Conservation (phyloP, 345 rosid species). For the Excoecaria agallocha region DNA sequence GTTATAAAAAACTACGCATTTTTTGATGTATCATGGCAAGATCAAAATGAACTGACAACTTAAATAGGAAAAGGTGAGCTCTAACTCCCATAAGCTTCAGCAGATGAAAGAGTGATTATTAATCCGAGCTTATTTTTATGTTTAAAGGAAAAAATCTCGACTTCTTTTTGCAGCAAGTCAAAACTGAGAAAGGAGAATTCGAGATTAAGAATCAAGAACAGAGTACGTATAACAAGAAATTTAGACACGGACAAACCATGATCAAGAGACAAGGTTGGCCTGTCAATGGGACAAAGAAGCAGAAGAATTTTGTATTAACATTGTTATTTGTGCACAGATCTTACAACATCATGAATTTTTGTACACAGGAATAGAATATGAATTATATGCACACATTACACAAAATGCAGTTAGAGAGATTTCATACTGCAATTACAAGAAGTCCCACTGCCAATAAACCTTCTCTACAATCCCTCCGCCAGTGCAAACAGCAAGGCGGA, state of each 20-base stretch:
- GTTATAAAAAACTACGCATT: too few species aligned
- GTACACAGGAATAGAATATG: slow-evolving; percentile 27
- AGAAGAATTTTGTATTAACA: slow-evolving; percentile 8
- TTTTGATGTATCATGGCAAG: too few species aligned
- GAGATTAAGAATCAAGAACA: too few species aligned
- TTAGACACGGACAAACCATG: neutral
- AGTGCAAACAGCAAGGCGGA: slow-evolving; percentile 78
- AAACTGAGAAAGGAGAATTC: too few species aligned
- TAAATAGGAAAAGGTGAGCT: too few species aligned
- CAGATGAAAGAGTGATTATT: too few species aligned
- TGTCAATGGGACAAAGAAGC: neutral
- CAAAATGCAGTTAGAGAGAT: slow-evolving; percentile 15
- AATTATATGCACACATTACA: slow-evolving; percentile 36
- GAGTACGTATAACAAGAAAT: neutral
- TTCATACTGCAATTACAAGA: slow-evolving; percentile 42
- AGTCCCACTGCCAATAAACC: slow-evolving; percentile 92
- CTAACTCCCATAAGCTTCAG: too few species aligned
- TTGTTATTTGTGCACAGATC: neutral
- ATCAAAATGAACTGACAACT: too few species aligned
- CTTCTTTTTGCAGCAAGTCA: too few species aligned
- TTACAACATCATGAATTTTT: slow-evolving; percentile 21
- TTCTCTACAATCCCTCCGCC: slow-evolving; percentile 97
- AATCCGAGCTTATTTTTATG: too few species aligned
- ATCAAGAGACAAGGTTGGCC: neutral
- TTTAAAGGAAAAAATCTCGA: too few species aligned